A percentile compares a stretch with the other conserved stretches of the same genome.
Conservation (phyloP, 768 basidiomycete genomes). For the Rhodotorula paludigena region DNA sequence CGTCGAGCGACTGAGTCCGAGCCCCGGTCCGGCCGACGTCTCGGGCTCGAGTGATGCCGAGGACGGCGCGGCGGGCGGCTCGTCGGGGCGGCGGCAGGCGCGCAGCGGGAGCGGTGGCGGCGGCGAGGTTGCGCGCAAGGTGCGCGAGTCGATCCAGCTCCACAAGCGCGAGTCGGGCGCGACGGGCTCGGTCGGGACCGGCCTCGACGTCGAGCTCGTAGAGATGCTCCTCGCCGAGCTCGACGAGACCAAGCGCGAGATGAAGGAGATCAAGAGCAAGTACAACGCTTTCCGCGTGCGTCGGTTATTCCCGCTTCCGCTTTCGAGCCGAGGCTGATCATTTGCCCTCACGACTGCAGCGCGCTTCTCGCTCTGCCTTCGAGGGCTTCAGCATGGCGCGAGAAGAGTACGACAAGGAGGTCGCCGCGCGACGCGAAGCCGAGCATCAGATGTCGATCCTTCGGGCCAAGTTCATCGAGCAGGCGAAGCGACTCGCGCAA, state of each 20-base stretch:
- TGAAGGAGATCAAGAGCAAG: slow-evolving; percentile 62
- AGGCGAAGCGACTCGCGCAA: slow-evolving; percentile 79
- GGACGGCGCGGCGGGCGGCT: neutral
- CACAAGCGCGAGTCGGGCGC: slow-evolving; percentile 56
- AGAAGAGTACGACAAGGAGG: slow-evolving; percentile 87
- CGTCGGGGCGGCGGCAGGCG: too few species aligned
- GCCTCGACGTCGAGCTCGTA: slow-evolving; percentile 67
- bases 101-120: slow-evolving; percentile 7
- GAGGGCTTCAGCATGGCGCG: slow-evolving; percentile 88
- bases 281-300: slow-evolving; percentile 83
- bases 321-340: neutral
- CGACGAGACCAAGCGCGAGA: slow-evolving; percentile 61
- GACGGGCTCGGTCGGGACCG: slow-evolving; percentile 50
- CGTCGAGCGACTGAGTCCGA: slow-evolving; percentile 17
- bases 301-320: slow-evolving; percentile 1
- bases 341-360: slow-evolving; percentile 51
- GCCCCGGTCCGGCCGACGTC: neutral
- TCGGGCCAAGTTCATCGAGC: slow-evolving; percentile 77
- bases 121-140: slow-evolving; percentile 31
- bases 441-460: slow-evolving; percentile 87
- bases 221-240: slow-evolving; percentile 65
- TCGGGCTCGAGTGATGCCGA: neutral
- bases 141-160: slow-evolving; percentile 58
- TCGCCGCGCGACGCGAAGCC: slow-evolving; percentile 78
- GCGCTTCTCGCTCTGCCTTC: slow-evolving; percentile 84